Conservation (phyloP, 169 alveolate species). For the Fabrea salina region DNA sequence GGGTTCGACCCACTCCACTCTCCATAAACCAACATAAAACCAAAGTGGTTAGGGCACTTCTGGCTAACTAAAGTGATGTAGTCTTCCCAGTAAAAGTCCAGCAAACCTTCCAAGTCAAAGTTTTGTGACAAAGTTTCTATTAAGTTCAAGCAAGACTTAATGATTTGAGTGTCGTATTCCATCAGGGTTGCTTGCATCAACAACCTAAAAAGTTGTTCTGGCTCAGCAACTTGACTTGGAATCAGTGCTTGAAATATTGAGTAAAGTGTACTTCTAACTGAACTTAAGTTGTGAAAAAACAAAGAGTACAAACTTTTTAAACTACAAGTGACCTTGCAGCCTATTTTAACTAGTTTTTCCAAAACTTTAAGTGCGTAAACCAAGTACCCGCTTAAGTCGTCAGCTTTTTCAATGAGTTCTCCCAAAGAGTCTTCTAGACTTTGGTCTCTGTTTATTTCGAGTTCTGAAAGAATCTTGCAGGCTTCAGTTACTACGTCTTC, state of each 20-base stretch:
- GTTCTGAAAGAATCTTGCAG: neutral
- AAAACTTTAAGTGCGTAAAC: conserved; percentile 4
- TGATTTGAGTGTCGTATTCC: neutral
- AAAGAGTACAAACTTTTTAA: neutral
- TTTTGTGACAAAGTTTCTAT: neutral
- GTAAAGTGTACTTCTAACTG: conserved; percentile 1
- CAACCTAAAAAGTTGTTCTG: neutral
- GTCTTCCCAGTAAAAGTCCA: neutral
- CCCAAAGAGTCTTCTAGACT: neutral
- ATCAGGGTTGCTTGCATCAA: neutral
- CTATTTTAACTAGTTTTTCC: neutral
- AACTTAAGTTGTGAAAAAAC: neutral
- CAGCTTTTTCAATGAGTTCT: neutral
- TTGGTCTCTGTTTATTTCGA: neutral
- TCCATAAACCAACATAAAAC: neutral
- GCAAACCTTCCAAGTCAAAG: neutral
- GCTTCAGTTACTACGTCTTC: conserved; percentile 28
- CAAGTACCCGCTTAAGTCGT: neutral
- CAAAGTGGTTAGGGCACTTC: no score
- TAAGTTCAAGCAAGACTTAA: neutral
- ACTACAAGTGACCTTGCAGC: neutral
- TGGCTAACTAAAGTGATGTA: neutral
- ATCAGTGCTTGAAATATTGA: conserved; percentile 1
- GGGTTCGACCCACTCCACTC: neutral
- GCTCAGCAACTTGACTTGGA: neutral